phyloP scores from a whole-genome alignment of 495 filamentous ascomycete species.

The Hyaloscypha hepaticicola region DNA sequence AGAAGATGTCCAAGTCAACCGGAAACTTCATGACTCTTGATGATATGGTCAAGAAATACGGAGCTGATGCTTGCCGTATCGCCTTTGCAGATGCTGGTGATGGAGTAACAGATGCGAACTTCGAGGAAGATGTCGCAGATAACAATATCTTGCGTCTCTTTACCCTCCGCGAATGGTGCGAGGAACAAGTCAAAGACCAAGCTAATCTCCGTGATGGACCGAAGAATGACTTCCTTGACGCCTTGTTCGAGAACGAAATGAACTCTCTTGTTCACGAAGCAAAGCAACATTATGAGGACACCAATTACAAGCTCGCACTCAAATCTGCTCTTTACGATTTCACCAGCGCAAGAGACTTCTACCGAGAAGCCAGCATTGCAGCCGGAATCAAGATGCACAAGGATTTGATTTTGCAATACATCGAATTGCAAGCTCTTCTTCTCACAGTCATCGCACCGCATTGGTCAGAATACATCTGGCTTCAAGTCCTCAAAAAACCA shows the following conservation, averaged over 20 bases:
- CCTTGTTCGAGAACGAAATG: conserved; percentile 91
- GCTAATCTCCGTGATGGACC: conserved; percentile 68
- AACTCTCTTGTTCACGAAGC: conserved; percentile 78
- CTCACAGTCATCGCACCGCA: conserved; percentile 83
- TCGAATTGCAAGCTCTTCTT: conserved; percentile 82
- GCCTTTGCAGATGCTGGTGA: conserved; percentile 94
- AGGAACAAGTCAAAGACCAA: conserved; percentile 71
- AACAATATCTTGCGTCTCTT: conserved; percentile 83
- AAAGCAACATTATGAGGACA: conserved; percentile 69
- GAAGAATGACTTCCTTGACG: conserved; percentile 78
- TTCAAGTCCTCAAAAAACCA: conserved; percentile 76
- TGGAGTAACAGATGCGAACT: conserved; percentile 93
- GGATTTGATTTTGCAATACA: conserved; percentile 70
- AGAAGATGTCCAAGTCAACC: conserved; percentile 95
- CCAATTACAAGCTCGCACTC: conserved; percentile 87
- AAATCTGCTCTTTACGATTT: conserved; percentile 92
- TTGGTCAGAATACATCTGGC: conserved; percentile 93
- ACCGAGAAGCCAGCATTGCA: conserved; percentile 74
- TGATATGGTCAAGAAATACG: conserved; percentile 86
- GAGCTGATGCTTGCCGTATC: conserved; percentile 87
- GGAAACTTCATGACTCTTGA: conserved; percentile 94
- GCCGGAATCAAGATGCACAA: conserved; percentile 82
- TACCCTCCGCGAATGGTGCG: conserved; percentile 88
- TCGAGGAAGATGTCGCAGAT: conserved; percentile 92
- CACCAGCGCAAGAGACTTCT: conserved; percentile 79